Evolutionary conservation across 441 rosid genomes (phyloP), one percentile per base, ranked within the genome.

Genomic region (Corymbia calophylla): DNA sequence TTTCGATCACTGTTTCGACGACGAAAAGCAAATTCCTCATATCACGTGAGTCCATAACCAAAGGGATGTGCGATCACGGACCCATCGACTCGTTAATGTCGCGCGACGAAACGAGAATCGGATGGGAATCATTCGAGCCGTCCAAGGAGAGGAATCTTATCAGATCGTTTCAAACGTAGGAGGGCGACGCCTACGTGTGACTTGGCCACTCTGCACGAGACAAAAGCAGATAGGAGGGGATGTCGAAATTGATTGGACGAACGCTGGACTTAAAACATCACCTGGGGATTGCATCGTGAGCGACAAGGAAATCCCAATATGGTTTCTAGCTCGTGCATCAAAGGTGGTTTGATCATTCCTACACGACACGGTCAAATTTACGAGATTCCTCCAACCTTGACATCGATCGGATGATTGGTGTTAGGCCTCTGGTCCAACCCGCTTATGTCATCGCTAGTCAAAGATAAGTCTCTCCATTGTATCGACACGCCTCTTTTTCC

Each of bases 151-250:
- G 27, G 8, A 5, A 35, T 35, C 81, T 5, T 9, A 23, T 2
- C 80, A 9, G 7, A 9, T 68, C 39, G 10, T 39, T 68, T 18
- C 7, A 18, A 32, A 68, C 8, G 14, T 9, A 3, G 10, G 9
- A 35, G 47, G 47, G 10, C 47, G 27, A 68, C 47, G 9, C 80
- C 12, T 1, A 5, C 7, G 47, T 18, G 14, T 18, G 39, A 64
- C n/a, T 15, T 64, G 17, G 13, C 27, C 32, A 29, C 14, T n/a
- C 44, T n/a, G 18, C 32, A 3, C 19, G 39, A 16, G 21, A n/a
- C 39, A 31, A 14, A 17, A 1, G 44, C 44, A 32, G 2, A 0
- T 12, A 21, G 64, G 0, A 9, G 21, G 25, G 1, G 12, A 32
- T 31, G 80, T 68, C 23, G 32, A 68, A 68, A 68, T 68, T 68